Percentiles rank a stretch among this genome's conserved stretches.
phyloP scores from a whole-genome alignment of 2,329 filamentous ascomycete species.

The Fusarium temperatum region DNA sequence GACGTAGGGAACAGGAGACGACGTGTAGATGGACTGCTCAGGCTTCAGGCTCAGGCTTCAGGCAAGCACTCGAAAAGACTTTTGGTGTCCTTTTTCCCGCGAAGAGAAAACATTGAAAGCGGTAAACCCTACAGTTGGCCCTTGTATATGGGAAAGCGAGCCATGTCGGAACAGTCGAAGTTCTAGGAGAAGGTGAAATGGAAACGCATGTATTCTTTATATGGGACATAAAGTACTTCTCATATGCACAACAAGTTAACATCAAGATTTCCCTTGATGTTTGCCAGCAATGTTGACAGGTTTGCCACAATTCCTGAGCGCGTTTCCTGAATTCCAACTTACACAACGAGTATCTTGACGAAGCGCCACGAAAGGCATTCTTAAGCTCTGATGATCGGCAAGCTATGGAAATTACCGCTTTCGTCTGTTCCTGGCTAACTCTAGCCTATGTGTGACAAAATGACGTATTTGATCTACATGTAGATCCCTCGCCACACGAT shows the following conservation, averaged over 20 bases:
- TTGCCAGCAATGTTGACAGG: background rate
- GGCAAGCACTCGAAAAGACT: background rate
- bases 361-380: background rate
- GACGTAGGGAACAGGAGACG: no score
- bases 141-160: background rate
- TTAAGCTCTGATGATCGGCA: background rate
- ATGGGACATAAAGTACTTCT: no score
- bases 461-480: background rate
- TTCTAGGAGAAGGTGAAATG: background rate
- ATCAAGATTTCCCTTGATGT: background rate
- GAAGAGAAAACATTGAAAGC: no score
- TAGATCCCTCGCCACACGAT: background rate
- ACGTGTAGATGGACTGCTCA: background rate
- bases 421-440: background rate
- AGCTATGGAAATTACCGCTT: background rate
- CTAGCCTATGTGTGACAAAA: background rate
- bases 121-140: no score
- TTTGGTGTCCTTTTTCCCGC: background rate
- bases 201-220: background rate
- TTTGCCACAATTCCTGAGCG: background rate
- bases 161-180: background rate
- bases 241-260: background rate
- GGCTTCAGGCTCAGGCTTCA: background rate
- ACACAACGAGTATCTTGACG: fast-evolving
- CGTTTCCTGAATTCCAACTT: background rate